Evolutionary conservation across 2,329 filamentous ascomycete genomes (phyloP).

Genomic region (Cladosporium sp.): DNA sequence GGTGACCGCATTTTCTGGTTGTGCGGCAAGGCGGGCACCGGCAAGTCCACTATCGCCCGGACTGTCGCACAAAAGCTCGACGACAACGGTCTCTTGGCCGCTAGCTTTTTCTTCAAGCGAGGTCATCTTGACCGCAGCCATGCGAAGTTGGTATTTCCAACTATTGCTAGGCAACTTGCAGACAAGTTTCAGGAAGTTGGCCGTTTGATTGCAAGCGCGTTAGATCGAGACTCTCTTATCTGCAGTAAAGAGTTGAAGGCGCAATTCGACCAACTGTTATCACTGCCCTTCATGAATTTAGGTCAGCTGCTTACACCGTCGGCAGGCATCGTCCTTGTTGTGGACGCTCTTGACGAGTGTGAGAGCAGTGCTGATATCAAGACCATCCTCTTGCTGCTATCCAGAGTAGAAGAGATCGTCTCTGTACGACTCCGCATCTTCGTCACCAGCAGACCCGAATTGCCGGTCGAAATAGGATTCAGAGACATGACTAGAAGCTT

Average conservation of each 20-base stretch:
- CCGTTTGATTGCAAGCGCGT: neutral
- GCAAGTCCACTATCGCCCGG: slow-evolving; percentile 32
- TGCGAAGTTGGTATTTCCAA: slow-evolving; percentile 14
- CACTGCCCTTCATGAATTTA: slow-evolving; percentile 10
- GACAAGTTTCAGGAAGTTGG: slow-evolving; percentile 1
- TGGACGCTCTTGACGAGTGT: slow-evolving; percentile 34
- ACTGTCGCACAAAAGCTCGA: slow-evolving; percentile 23
- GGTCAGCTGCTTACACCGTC: too few relatives aligned
- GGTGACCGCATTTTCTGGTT: slow-evolving; percentile 30
- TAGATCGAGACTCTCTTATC: slow-evolving; percentile 8
- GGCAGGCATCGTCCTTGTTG: slow-evolving; percentile 18
- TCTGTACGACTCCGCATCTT: slow-evolving; percentile 18
- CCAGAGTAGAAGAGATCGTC: slow-evolving; percentile 10
- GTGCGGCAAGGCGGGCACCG: slow-evolving; percentile 8
- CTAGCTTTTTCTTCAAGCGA: slow-evolving; percentile 22
- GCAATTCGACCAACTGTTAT: slow-evolving; percentile 16
- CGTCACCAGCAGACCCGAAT: slow-evolving; percentile 25
- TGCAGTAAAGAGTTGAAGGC: neutral
- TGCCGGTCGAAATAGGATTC: slow-evolving; percentile 19
- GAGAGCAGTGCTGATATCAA: slow-evolving; percentile 8
- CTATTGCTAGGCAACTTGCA: slow-evolving; percentile 15
- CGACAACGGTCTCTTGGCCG: slow-evolving; percentile 11
- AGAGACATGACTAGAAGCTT: slow-evolving; percentile 4
- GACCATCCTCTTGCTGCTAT: slow-evolving; percentile 17
- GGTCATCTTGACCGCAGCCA: slow-evolving; percentile 14